phyloP scores from a whole-genome alignment of 148 eudicot species.

The Arbutus unedo region DNA sequence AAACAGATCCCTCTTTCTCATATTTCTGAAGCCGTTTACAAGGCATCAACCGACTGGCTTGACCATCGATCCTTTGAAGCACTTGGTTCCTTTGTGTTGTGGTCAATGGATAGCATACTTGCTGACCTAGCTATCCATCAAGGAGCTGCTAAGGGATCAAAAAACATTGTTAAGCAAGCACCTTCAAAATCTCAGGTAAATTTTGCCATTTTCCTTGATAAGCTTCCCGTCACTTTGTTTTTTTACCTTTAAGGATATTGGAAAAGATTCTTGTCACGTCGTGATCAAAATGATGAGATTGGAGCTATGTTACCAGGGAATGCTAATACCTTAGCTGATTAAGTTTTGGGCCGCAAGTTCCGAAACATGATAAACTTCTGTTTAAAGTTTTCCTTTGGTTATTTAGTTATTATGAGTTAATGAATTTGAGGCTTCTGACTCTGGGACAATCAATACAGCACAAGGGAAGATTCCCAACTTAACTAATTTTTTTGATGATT shows the following conservation, averaged over 20 bases:
- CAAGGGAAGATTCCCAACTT: background rate
- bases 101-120: constrained; percentile 49
- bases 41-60: constrained; percentile 61
- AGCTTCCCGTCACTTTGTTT: background rate
- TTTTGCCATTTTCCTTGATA: background rate
- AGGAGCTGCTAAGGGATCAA: constrained; percentile 33
- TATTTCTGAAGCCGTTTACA: constrained; percentile 52
- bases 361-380: too few species aligned
- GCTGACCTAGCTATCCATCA: constrained; percentile 41
- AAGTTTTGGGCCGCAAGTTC: too few species aligned
- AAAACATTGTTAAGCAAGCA: constrained; percentile 38
- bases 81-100: constrained; percentile 47
- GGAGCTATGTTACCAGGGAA: background rate
- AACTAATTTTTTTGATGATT: background rate
- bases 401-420: background rate
- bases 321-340: too few species aligned
- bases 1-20: constrained; percentile 59
- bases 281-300: background rate
- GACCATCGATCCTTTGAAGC: constrained; percentile 41
- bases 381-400: background rate
- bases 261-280: background rate
- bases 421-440: background rate
- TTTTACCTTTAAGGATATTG: background rate
- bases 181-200: constrained; percentile 55
- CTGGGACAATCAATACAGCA: background rate